Evolutionary conservation across 208 protist species (phyloP), one percentile per base, ranked within the genome.

Genomic region (Acanthamoeba culbertsoni): DNA sequence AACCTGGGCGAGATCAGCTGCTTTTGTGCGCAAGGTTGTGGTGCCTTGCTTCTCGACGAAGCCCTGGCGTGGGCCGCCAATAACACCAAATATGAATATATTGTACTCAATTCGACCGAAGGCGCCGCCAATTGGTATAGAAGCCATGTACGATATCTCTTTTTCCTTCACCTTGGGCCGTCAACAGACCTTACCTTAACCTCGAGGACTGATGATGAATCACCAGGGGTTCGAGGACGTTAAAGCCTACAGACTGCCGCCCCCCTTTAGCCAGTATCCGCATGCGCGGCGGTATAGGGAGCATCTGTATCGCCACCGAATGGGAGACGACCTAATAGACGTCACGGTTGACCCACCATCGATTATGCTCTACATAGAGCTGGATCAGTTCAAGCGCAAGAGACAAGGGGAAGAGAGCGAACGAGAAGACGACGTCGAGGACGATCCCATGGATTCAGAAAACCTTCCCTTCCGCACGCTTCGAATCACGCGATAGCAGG

Each of bases 311-410:
- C 73, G 73, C 12, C 73, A 84, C 31, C 73, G 73, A 12, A 23
- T 84, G 40, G 73, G 73, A 26, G 73, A 84, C 45, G 73, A 84
- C 31, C 8, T 26, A 43, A 16, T 84, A 37, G 73, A 84, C 45
- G 7, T 84, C 40, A 84, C 73, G 5, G 73, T 84, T 4, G 73
- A 84, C 73, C 23, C n/a, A 33, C 73, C 73, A 8, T 51, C 73
- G 42, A 20, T 23, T n/a, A 84, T 84, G 73, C 73, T 84, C 73
- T 53, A 28, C 73, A 55, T 84, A 26, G 73, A 84, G 3, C 73
- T 84, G 5, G 73, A 84, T 20, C 73, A 84, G 73, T 84, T 84
- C 73, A 84, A 84, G 73, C 18, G 45, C 73, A 84, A 84, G 73
- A 16, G 63, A 4, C 73, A 55, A 42, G 73, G 73, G 28, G 73